Base-by-base conservation (phyloP, 352 stramenopile species). In the Phytophthora sp. region DNA sequence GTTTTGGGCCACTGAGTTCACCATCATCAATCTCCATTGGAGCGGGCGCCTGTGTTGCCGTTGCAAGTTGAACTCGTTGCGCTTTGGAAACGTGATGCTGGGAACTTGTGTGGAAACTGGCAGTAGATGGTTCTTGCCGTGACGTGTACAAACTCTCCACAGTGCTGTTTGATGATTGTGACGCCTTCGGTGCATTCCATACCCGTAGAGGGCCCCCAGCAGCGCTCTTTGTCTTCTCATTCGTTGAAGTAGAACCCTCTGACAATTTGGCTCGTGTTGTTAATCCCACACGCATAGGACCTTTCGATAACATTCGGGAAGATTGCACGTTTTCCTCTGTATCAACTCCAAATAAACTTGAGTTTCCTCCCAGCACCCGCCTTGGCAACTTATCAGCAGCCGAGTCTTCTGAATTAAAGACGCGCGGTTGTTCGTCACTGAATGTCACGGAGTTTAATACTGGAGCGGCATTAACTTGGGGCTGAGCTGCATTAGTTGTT, bases 281-380 rank as follows among this genome's bases (percentile, higher is more conserved):
- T 66, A 76, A 24, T 20, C 76, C 79, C 16, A 88, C 61, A 35
- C 79, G 76, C 47, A 76, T 63, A 9, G 79, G 69, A 8, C 74
- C 66, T 57, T 79, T 66, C 16, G 79, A 76, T 45, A 86, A 58
- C 41, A 88, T 68, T 27, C 79, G 70, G 4, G 65, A 71, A 23
- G 59, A 24, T 16, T 61, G 53, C 24, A 45, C 7, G 3, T 46
- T 57, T 21, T 69, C 46, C 12, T 65, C 62, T 16, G 26, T n/a
- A 52, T 76, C 71, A 18, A 42, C 23, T 50, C 47, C 57, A 46
- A 41, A 16, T 31, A 45, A 56, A 24, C 15, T 55, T 31, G 55
- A 68, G 15, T n/a, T 58, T 31, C 47, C 57, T 54, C 42, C 71
- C 24, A 68, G 45, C 16, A 79, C 54, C 3, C 71, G 66, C 27